A percentile compares a stretch with the other conserved stretches of the same genome.
These are phyloP conservation scores for Trametes sp. DNA, from an alignment of 1,284 basidiomycete genomes.

Conservation along the genomic window DNA sequence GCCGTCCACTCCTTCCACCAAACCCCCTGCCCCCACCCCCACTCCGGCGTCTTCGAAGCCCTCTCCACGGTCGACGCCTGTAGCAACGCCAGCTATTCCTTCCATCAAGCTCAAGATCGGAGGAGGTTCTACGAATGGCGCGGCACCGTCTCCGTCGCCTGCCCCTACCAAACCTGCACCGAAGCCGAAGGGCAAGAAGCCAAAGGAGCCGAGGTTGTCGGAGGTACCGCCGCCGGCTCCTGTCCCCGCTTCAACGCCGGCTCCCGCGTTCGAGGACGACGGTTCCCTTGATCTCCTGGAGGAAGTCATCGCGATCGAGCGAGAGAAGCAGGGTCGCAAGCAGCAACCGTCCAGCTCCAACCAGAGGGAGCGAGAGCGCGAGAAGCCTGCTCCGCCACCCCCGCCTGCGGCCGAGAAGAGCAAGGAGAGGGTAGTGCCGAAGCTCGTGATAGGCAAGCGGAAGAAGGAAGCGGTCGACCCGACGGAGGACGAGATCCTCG, in stretches of 20 bases:
- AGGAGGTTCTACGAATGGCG: conserved; percentile 32
- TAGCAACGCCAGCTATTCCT: conserved; percentile 50
- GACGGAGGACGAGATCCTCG: conserved; percentile 62
- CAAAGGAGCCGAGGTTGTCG: conserved; percentile 47
- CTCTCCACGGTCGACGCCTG: conserved; percentile 41
- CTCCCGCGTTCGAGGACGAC: conserved; percentile 50
- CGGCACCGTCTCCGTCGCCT: conserved; percentile 20
- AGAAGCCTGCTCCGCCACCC: conserved; percentile 17
- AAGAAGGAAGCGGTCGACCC: conserved; percentile 54
- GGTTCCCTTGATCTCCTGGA: conserved; percentile 80
- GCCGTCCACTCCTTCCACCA: conserved; percentile 40
- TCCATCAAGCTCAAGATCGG: conserved; percentile 66
- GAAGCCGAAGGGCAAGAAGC: conserved; percentile 55
- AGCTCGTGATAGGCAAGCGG: conserved; percentile 54
- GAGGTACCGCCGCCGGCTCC: conserved; percentile 60
- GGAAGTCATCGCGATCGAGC: conserved; percentile 82
- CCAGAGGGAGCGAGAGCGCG: conserved; percentile 31
- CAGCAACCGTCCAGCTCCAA: conserved; percentile 28
- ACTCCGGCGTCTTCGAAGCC: conserved; percentile 34
- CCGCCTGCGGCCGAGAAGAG: conserved; percentile 35
- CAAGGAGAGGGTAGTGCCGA: conserved; percentile 44
- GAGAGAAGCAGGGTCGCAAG: conserved; percentile 56
- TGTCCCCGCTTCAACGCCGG: conserved; percentile 45
- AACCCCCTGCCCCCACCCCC: conserved; percentile 40
- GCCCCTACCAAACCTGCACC: conserved; percentile 37